Evolutionary conservation across 768 basidiomycete genomes (phyloP), one percentile per base, ranked within the genome.

Genomic region (Cystobasidium tubakii): DNA sequence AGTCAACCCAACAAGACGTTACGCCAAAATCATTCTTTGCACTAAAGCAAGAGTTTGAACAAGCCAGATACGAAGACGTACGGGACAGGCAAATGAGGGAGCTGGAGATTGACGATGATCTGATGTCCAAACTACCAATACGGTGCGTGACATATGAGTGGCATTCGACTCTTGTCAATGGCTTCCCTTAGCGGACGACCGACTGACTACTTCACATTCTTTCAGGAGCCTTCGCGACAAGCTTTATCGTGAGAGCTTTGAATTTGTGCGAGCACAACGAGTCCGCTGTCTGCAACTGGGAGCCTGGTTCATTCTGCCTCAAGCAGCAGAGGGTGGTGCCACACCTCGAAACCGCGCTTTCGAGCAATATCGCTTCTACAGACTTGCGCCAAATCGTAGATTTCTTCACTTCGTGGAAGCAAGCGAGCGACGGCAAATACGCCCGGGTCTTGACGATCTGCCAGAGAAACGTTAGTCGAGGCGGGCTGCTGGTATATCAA

Each of bases 51-150:
- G 73, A 75, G 23, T 75, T 79, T 42, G 25, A 54, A 0, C 29
- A 39, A 3, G 73, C 64, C 3, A 75, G 73, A 13, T 80, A 78
- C 60, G 65, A 62, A 46, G 23, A 27, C 19, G 88, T 94, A 12
- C 85, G 92, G 57, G 89, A 91, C 78, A 84, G 90, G 42, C 92
- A 93, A 81, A 90, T 93, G 90, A 87, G 89, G 79, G 91, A 94
- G 79, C 83, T 93, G 4, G 92, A 93, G 79, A 83, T 87, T 46
- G 90, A 93, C 80, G 92, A 95, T 80, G 92, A 93, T 80, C 81
- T 94, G 17, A 81, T 92, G 74, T 90, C 86, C 81, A 93, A 92
- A 81, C 85, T 89, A 21, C 90, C 92, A 7, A 88, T 95, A 33
- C 84, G 91, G 92, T 92, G 75, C 63, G 88, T 81, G 12, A 17